A percentile compares a stretch with the other conserved stretches of the same genome.
phyloP scores from a whole-genome alignment of 441 rosid genomes.

The Mallotus repandus region DNA sequence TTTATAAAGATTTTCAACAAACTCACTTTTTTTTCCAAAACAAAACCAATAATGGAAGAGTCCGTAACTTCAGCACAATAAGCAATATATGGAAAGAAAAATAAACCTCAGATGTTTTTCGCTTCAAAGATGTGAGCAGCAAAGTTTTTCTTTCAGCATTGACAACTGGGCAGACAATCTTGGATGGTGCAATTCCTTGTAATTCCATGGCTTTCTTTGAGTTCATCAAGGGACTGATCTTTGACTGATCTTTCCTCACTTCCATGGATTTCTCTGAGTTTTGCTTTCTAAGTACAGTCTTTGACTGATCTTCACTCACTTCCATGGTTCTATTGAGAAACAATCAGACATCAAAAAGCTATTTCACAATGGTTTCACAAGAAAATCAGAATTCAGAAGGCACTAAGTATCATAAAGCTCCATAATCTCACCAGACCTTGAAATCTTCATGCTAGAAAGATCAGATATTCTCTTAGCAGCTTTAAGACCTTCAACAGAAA shows the following conservation, averaged over 20 bases:
- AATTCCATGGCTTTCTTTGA: too few species aligned
- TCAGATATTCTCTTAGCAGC: slow-evolving; percentile 43
- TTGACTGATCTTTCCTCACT: background rate
- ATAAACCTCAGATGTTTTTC: slow-evolving; percentile 66
- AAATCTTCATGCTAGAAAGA: slow-evolving; percentile 44
- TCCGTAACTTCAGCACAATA: slow-evolving; percentile 1
- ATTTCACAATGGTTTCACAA: background rate
- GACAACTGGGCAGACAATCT: slow-evolving; percentile 29
- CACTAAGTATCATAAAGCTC: slow-evolving; percentile 10
- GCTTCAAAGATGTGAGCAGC: slow-evolving; percentile 54
- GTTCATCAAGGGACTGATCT: too few species aligned
- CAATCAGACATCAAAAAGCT: slow-evolving; percentile 12
- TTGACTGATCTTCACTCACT: slow-evolving; percentile 36
- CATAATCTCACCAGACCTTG: slow-evolving; percentile 42
- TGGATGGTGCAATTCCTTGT: slow-evolving; percentile 28
- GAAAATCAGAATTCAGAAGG: background rate
- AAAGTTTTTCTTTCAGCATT: slow-evolving; percentile 38
- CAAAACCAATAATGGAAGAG: too few species aligned
- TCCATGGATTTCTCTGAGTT: slow-evolving; percentile 36
- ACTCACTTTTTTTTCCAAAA: too few species aligned
- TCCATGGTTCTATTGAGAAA: slow-evolving; percentile 43
- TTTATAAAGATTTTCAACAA: too few species aligned
- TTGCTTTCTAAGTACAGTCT: slow-evolving; percentile 30
- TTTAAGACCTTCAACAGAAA: slow-evolving; percentile 44
- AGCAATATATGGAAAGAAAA: background rate